These are phyloP conservation scores for Cunninghamia lanceolata DNA, from an alignment of 75 land plant genomes.

Conservation along the genomic window DNA sequence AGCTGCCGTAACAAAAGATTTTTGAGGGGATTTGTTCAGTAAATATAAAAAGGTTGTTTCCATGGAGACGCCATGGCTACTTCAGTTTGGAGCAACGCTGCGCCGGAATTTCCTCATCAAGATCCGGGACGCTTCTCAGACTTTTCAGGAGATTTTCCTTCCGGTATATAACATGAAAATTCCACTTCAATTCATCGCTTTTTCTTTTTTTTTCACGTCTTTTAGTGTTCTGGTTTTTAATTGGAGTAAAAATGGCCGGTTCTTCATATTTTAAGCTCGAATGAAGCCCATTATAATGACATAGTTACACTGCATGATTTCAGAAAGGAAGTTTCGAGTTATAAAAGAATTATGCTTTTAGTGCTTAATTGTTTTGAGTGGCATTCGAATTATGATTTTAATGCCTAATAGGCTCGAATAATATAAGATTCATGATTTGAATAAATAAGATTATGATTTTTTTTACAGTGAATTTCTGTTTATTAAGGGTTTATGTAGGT, in stretches of 20 bases:
- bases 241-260: not conserved
- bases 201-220: not conserved
- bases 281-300: not conserved
- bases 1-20: not conserved
- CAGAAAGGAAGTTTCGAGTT: not conserved
- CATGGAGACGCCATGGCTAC: constrained; percentile 29
- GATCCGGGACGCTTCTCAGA: constrained; percentile 26
- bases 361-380: not conserved
- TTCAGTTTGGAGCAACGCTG: constrained; percentile 24
- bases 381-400: not conserved
- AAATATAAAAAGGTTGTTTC: not conserved
- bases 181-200: not conserved
- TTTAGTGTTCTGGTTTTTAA: not conserved
- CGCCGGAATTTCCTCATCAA: constrained; percentile 33
- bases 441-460: not conserved
- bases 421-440: not conserved
- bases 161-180: constrained; percentile 14
- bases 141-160: constrained; percentile 29
- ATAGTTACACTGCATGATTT: not conserved
- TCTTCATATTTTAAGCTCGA: not conserved
- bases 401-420: not conserved
- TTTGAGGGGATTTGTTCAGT: not conserved
- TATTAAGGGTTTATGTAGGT: not conserved
- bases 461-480: not conserved
- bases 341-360: not conserved